A percentile compares a stretch with the other conserved stretches of the same genome.
These are phyloP conservation scores for Fusarium xylarioides DNA, from an alignment of 2,329 filamentous ascomycete species.

Conservation along the genomic window DNA sequence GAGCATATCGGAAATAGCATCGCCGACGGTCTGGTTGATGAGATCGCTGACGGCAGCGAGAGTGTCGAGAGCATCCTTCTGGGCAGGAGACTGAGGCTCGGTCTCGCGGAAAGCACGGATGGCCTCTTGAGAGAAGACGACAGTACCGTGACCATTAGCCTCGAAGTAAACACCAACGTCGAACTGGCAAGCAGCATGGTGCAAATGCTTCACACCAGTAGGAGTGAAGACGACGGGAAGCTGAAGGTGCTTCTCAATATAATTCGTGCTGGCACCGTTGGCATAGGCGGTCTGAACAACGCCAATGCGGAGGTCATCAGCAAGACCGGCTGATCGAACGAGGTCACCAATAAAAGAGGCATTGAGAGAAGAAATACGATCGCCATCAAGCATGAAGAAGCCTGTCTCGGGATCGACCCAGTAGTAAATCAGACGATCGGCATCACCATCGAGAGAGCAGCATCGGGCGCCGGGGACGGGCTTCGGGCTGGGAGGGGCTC, in stretches of 20 bases:
- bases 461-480: constrained; percentile 79
- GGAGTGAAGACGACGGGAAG: constrained; percentile 92
- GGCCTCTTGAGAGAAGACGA: constrained; percentile 90
- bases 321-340: constrained; percentile 79
- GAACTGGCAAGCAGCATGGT: constrained; percentile 94
- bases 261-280: constrained; percentile 93
- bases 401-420: constrained; percentile 82
- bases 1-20: constrained; percentile 94
- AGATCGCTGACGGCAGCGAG: constrained; percentile 85
- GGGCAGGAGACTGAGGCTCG: constrained; percentile 88
- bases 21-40: constrained; percentile 98
- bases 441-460: constrained; percentile 94
- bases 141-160: constrained; percentile 96
- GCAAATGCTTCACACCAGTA: constrained; percentile 96
- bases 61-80: constrained; percentile 87
- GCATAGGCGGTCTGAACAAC: constrained; percentile 98
- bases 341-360: constrained; percentile 94
- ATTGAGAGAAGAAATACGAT: constrained; percentile 93
- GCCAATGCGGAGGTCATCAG: constrained; percentile 85
- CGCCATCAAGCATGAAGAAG: constrained; percentile 94
- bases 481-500: constrained; percentile 84
- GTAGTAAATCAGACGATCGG: constrained; percentile 95
- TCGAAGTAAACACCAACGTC: constrained; percentile 99
- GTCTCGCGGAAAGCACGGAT: constrained; percentile 80
- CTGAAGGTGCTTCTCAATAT: constrained; percentile 86